A percentile compares a stretch with the other conserved stretches of the same genome.
These are phyloP conservation scores for Phialophora verrucosa DNA, from an alignment of 2,329 filamentous ascomycete genomes.

Conservation along the genomic window DNA sequence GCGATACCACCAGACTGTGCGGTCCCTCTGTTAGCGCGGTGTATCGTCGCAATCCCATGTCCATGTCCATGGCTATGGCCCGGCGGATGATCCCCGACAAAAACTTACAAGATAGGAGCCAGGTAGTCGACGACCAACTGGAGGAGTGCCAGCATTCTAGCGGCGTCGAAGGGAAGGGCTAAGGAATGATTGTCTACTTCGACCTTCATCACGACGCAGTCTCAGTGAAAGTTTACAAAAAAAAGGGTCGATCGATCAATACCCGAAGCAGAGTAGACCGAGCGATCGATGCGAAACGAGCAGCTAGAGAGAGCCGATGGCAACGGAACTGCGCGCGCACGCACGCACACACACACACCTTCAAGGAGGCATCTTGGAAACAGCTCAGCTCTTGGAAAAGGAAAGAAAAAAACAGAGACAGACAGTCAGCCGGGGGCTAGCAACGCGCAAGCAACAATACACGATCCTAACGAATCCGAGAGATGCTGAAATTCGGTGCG, in stretches of 20 bases:
- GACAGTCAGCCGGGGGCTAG: conserved; percentile 14
- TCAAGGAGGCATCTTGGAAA: conserved; percentile 8
- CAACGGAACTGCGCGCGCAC: neutral
- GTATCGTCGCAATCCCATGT: neutral
- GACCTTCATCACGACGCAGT: conserved; percentile 11
- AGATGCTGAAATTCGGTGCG: neutral
- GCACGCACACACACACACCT: conserved; percentile 8
- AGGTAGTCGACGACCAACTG: conserved; percentile 51
- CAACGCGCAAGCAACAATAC: neutral
- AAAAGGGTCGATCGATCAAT: neutral
- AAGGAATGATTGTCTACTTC: neutral
- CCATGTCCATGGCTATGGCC: neutral
- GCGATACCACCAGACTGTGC: conserved; percentile 63
- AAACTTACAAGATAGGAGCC: conserved; percentile 55
- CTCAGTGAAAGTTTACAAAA: neutral
- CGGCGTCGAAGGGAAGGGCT: conserved; percentile 7
- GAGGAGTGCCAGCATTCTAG: conserved; percentile 27
- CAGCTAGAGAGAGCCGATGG: neutral
- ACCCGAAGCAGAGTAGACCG: neutral
- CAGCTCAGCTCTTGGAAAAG: neutral
- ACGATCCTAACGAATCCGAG: neutral
- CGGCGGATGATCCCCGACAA: neutral
- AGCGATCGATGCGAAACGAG: neutral
- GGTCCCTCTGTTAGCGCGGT: neutral
- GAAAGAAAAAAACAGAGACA: neutral